These are phyloP conservation scores for Fusarium fujikuroi DNA, from an alignment of 2,329 filamentous ascomycete species.

Conservation along the genomic window DNA sequence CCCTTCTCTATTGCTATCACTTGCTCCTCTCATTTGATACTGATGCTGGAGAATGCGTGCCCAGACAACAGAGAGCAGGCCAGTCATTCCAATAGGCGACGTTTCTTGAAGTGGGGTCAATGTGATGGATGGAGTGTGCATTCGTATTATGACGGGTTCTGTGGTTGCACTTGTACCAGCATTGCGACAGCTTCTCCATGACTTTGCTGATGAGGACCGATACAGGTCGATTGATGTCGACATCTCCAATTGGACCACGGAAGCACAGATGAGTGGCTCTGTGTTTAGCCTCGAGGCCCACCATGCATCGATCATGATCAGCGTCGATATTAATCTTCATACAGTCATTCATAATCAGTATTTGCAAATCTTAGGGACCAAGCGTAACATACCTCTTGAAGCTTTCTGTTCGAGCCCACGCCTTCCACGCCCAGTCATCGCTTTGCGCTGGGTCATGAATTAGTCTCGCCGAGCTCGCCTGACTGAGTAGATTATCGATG, in stretches of 20 bases:
- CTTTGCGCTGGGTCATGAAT: not conserved
- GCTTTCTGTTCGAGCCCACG: constrained; percentile 6
- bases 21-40: not conserved
- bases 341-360: fast-evolving
- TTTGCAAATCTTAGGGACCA: fast-evolving
- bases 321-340: not conserved
- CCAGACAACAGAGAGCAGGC: constrained; percentile 4
- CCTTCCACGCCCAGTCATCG: constrained; percentile 1
- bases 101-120: not conserved
- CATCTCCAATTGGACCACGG: not conserved
- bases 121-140: not conserved
- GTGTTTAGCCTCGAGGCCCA: not conserved
- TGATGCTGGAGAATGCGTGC: not conserved
- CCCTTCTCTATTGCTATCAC: not conserved
- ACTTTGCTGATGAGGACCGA: not conserved
- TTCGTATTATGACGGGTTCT: not conserved
- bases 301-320: constrained; percentile 7
- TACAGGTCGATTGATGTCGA: not conserved
- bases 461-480: not conserved
- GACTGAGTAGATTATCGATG: not conserved
- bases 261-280: not conserved
- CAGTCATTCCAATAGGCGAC: not conserved
- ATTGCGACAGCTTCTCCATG: not conserved
- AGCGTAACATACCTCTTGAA: not conserved
- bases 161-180: not conserved